These are phyloP conservation scores for Amylocystis lapponica DNA, from an alignment of 768 basidiomycete genomes.

Conservation along the genomic window DNA sequence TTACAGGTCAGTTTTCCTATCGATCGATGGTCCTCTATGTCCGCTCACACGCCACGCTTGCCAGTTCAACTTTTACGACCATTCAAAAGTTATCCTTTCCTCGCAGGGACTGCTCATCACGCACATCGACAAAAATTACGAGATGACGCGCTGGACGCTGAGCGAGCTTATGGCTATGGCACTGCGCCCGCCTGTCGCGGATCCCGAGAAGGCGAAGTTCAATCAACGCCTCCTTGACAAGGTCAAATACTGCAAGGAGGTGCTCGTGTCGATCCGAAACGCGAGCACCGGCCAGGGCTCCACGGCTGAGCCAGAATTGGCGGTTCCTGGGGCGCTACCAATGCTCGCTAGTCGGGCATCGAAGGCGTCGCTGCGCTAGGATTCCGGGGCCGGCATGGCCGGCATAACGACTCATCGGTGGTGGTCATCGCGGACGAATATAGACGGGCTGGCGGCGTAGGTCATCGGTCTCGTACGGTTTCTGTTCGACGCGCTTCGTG, in stretches of 20 bases:
- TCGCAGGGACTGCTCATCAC: constrained; percentile 74
- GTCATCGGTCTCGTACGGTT: no score
- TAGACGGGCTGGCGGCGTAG: no score
- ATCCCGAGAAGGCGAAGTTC: constrained; percentile 55
- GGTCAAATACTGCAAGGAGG: constrained; percentile 83
- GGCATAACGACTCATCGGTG: background rate
- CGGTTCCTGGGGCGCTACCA: background rate
- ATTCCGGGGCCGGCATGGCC: background rate
- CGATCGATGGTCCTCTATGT: background rate
- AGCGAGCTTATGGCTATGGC: constrained; percentile 62
- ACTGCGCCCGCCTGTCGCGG: constrained; percentile 33
- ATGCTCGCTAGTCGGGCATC: constrained; percentile 11
- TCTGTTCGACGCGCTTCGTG: no score
- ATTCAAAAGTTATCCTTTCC: constrained; percentile 90
- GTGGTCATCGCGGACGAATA: no score
- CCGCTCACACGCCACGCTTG: constrained; percentile 4
- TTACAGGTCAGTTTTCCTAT: constrained; percentile 60
- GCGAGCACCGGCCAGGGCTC: constrained; percentile 36
- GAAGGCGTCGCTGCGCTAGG: constrained; percentile 15
- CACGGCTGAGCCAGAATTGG: constrained; percentile 6
- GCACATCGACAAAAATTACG: constrained; percentile 88
- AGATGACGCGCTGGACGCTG: constrained; percentile 66
- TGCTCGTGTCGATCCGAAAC: constrained; percentile 62
- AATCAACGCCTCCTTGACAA: constrained; percentile 66
- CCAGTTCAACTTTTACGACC: constrained; percentile 99